Conservation (phyloP, 495 filamentous ascomycete genomes). For the Aspergillus panamensis region DNA sequence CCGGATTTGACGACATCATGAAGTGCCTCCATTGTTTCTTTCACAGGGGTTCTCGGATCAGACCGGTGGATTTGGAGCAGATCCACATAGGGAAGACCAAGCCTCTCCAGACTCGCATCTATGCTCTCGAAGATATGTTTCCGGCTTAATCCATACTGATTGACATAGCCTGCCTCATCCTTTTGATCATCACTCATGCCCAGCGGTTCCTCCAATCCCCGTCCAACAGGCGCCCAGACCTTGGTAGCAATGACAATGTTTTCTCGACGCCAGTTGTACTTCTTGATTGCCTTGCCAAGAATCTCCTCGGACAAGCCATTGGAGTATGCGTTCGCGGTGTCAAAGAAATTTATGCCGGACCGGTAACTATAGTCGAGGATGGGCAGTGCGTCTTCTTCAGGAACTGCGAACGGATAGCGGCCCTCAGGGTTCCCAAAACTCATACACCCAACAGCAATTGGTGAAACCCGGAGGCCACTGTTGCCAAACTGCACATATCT, state of each 20-base stretch:
- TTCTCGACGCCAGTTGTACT: conserved; percentile 57
- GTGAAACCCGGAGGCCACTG: conserved; percentile 64
- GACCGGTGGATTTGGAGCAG: conserved; percentile 68
- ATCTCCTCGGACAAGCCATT: conserved; percentile 33
- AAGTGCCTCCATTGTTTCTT: conserved; percentile 73
- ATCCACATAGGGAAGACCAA: conserved; percentile 68
- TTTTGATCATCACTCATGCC: conserved; percentile 21
- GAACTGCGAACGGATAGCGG: conserved; percentile 56
- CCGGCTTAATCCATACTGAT: conserved; percentile 54
- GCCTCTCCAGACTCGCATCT: conserved; percentile 60
- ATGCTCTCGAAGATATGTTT: conserved; percentile 68
- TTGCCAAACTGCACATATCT: conserved; percentile 49
- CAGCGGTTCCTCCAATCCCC: conserved; percentile 20
- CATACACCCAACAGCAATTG: conserved; percentile 68
- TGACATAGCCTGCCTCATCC: conserved; percentile 27
- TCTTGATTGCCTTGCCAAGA: conserved; percentile 43
- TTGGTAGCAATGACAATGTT: conserved; percentile 77
- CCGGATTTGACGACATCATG: conserved; percentile 63
- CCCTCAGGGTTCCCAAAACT: conserved; percentile 51
- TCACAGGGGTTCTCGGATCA: conserved; percentile 48
- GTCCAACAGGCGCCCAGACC: conserved; percentile 38
- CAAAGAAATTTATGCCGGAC: conserved; percentile 57
- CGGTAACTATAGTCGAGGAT: conserved; percentile 69
- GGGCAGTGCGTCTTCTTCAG: conserved; percentile 60
- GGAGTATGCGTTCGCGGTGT: conserved; percentile 53